phyloP scores from a whole-genome alignment of 306 rosid species.

The Trichosanthes truncata region DNA sequence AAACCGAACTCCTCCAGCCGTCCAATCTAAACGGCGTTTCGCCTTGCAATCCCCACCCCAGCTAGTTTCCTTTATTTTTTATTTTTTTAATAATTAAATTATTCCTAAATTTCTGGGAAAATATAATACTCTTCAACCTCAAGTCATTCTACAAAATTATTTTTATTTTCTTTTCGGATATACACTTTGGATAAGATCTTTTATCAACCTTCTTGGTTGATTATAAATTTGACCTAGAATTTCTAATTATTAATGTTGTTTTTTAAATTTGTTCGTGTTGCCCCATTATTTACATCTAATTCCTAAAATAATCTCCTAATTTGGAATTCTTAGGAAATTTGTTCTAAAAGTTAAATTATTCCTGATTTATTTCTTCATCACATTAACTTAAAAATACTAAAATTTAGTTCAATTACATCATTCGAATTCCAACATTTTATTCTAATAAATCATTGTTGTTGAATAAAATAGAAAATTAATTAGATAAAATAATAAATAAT shows the following conservation, averaged over 20 bases:
- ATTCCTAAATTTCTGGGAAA: not conserved
- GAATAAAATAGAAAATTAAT: too few species aligned
- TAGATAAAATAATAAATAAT: too few species aligned
- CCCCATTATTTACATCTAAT: not conserved
- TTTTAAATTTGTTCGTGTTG: not conserved
- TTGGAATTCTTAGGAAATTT: too few species aligned
- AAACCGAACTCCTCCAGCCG: not conserved
- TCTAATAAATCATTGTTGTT: too few species aligned
- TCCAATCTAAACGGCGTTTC: not conserved
- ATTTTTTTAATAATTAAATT: not conserved
- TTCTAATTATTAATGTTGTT: not conserved
- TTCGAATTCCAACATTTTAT: too few species aligned
- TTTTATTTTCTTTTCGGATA: not conserved
- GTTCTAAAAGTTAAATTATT: too few species aligned
- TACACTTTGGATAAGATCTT: not conserved
- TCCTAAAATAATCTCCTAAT: not conserved
- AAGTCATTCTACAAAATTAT: not conserved
- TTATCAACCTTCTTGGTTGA: not conserved
- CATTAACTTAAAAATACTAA: too few species aligned
- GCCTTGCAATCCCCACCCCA: slow-evolving; percentile 1
- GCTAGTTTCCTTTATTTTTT: not conserved
- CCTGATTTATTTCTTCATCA: not conserved
- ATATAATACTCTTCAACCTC: not conserved
- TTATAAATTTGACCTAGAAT: not conserved
- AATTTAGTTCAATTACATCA: too few species aligned